Conservation (phyloP, 1,139 yeast genomes). For the Kluyveromyces sp. region DNA sequence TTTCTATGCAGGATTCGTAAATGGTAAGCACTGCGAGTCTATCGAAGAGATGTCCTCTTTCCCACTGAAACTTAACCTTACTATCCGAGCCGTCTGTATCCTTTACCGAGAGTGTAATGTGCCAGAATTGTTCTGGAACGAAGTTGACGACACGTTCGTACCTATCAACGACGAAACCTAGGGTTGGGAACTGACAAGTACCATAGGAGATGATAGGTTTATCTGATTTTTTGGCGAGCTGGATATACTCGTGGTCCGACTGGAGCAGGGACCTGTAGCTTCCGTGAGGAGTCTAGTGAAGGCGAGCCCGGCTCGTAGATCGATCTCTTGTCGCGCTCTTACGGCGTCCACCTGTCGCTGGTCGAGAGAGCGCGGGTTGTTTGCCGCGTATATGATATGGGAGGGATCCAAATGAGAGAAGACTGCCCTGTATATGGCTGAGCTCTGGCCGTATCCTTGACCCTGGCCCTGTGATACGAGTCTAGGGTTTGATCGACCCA, state of each 20-base stretch:
- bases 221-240: constrained; percentile 15
- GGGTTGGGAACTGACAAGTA: constrained; percentile 93
- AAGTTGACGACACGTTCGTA: constrained; percentile 68
- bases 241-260: constrained; percentile 20
- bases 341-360: constrained; percentile 76
- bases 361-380: constrained; percentile 55
- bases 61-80: constrained; percentile 48
- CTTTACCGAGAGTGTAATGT: constrained; percentile 46
- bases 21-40: constrained; percentile 52
- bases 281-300: constrained; percentile 59
- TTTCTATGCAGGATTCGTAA: constrained; percentile 57
- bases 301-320: constrained; percentile 81
- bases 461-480: neutral
- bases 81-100: constrained; percentile 26
- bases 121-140: constrained; percentile 77
- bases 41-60: constrained; percentile 64
- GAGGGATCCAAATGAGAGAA: constrained; percentile 79
- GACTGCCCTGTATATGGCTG: constrained; percentile 57
- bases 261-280: constrained; percentile 24
- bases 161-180: constrained; percentile 95
- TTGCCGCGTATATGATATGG: constrained; percentile 73
- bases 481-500: constrained; percentile 44
- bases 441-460: constrained; percentile 3
- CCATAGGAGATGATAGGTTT: constrained; percentile 63
- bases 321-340: constrained; percentile 76